Percentiles rank a stretch among this genome's conserved stretches.
Conservation (phyloP, 352 stramenopile genomes). For the Phytopythium aichiense region DNA sequence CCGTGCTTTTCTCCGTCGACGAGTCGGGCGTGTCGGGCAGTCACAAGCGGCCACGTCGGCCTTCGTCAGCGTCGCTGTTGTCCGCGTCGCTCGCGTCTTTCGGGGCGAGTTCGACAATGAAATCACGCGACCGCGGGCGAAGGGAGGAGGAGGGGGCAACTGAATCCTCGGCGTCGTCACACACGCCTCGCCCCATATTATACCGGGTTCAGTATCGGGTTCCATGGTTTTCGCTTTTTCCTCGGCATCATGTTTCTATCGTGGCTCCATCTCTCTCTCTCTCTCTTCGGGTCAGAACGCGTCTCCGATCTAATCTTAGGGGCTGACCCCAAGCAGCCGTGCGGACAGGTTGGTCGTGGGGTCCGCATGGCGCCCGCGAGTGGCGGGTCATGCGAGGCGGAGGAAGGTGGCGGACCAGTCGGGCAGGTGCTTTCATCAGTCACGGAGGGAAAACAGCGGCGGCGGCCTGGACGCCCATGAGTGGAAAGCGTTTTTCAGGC, state of each 20-base stretch:
- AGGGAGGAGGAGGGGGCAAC: no score
- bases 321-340: no score
- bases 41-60: neutral
- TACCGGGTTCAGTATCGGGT: no score
- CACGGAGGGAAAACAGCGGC: neutral
- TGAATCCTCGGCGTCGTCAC: no score
- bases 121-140: neutral
- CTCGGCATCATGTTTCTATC: no score
- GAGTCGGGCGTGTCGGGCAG: neutral
- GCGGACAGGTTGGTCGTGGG: neutral
- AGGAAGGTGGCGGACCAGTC: neutral
- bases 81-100: neutral
- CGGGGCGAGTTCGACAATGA: constrained; percentile 8
- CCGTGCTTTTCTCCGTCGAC: constrained; percentile 1
- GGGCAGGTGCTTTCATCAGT: neutral
- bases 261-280: no score
- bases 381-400: neutral
- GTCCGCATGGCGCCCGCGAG: neutral
- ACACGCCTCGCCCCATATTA: no score
- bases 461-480: no score
- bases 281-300: no score
- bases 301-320: no score
- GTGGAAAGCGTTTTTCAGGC: neutral
- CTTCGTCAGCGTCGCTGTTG: neutral
- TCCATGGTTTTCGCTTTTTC: no score